Percentiles rank a stretch among this genome's conserved stretches.
These are phyloP conservation scores for Plasmodium gaboni DNA, from an alignment of 169 alveolate species.

Conservation along the genomic window DNA sequence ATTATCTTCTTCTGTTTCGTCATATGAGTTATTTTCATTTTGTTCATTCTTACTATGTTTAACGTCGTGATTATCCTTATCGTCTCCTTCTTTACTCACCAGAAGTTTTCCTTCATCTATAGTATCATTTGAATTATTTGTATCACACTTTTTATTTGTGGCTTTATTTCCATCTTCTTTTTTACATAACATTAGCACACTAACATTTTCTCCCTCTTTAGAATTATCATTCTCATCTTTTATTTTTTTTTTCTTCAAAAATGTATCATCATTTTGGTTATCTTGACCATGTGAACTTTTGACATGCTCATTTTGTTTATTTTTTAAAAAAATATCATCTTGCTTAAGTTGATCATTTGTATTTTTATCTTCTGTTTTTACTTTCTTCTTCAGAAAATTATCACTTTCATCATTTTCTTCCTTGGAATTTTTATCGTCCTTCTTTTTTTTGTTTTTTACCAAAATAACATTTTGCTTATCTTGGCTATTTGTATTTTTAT, in stretches of 20 bases:
- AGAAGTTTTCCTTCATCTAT: neutral
- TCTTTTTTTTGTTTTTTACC: too few species aligned
- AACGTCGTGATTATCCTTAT: neutral
- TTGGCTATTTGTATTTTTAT: too few species aligned
- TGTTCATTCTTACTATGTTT: neutral
- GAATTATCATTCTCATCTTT: neutral
- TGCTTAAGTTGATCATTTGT: too few species aligned
- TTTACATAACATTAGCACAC: too few species aligned
- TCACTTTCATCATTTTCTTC: too few species aligned
- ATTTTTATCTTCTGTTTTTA: too few species aligned
- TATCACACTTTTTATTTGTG: neutral
- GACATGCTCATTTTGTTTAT: neutral
- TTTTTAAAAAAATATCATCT: too few species aligned
- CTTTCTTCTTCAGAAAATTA: too few species aligned
- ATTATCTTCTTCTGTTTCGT: conserved; percentile 6
- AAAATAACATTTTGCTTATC: too few species aligned
- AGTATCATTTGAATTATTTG: neutral
- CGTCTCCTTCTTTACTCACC: neutral
- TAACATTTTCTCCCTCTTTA: neutral
- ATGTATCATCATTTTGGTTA: neutral
- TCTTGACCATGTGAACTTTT: too few species aligned
- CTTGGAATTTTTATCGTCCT: too few species aligned
- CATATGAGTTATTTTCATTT: neutral
- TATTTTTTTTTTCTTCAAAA: neutral
- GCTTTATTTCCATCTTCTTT: conserved; percentile 1